A percentile compares a stretch with the other conserved stretches of the same genome.
phyloP scores from a whole-genome alignment of 306 rosid species.

The Prunus padus region DNA sequence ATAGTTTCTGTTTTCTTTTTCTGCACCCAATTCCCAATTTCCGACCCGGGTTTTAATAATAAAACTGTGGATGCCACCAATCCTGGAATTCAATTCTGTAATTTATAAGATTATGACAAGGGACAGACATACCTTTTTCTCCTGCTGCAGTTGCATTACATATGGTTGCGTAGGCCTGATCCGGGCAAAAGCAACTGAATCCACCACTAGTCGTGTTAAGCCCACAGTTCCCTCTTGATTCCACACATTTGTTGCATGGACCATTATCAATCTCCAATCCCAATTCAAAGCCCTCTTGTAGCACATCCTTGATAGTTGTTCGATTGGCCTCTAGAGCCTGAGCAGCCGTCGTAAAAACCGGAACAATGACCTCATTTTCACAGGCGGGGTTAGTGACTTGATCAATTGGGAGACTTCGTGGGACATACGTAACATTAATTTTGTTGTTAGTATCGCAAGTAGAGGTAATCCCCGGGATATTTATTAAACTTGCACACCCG shows the following conservation, averaged over 20 bases:
- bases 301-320: fast-evolving
- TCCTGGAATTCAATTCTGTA: no score
- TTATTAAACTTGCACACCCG: neutral
- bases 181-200: neutral
- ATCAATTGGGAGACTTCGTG: no score
- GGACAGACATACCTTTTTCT: neutral
- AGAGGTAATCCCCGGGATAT: no score
- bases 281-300: neutral
- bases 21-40: no score
- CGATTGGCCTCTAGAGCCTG: fast-evolving
- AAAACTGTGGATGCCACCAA: no score
- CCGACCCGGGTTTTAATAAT: no score
- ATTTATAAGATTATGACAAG: neutral
- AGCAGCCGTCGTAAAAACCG: neutral
- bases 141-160: no score
- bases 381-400: no score
- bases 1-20: no score
- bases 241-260: neutral
- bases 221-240: neutral
- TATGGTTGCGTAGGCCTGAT: fast-evolving
- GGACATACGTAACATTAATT: no score
- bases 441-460: no score
- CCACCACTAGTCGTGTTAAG: neutral
- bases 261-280: fast-evolving
- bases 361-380: fast-evolving